These are phyloP conservation scores for Populus pruinosa DNA, from an alignment of 345 rosid species.

Conservation along the genomic window DNA sequence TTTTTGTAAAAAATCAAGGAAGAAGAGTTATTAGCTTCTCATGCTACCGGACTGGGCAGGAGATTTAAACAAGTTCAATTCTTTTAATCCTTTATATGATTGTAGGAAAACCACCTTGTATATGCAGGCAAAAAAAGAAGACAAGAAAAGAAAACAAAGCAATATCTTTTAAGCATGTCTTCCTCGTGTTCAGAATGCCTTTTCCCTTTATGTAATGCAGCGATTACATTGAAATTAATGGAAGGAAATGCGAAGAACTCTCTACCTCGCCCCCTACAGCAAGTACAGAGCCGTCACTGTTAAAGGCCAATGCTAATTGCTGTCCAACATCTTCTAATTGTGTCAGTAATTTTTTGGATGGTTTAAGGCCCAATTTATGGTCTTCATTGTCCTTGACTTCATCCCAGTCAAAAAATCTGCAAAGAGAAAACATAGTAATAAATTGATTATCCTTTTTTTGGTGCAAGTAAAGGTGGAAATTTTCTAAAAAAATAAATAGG, in stretches of 20 bases:
- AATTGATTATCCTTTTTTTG: neutral
- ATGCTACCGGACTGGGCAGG: neutral
- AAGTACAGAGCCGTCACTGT: slow-evolving; percentile 60
- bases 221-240: neutral
- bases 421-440: neutral
- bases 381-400: slow-evolving; percentile 34
- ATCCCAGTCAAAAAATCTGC: slow-evolving; percentile 76
- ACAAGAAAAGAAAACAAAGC: neutral
- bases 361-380: slow-evolving; percentile 41
- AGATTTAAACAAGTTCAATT: neutral
- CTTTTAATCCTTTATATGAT: neutral
- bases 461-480: neutral
- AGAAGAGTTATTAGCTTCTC: neutral
- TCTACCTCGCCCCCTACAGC: slow-evolving; percentile 89
- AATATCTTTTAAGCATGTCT: neutral
- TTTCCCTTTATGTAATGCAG: neutral
- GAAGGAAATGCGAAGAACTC: slow-evolving; percentile 2
- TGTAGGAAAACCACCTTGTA: neutral
- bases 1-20: neutral
- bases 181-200: neutral
- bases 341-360: slow-evolving; percentile 48
- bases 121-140: neutral
- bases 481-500: neutral
- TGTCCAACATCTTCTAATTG: slow-evolving; percentile 64
- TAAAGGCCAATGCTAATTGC: slow-evolving; percentile 67